Base-by-base conservation (phyloP, 139 green algal species). In the Mesotaenium endlicherianum region DNA sequence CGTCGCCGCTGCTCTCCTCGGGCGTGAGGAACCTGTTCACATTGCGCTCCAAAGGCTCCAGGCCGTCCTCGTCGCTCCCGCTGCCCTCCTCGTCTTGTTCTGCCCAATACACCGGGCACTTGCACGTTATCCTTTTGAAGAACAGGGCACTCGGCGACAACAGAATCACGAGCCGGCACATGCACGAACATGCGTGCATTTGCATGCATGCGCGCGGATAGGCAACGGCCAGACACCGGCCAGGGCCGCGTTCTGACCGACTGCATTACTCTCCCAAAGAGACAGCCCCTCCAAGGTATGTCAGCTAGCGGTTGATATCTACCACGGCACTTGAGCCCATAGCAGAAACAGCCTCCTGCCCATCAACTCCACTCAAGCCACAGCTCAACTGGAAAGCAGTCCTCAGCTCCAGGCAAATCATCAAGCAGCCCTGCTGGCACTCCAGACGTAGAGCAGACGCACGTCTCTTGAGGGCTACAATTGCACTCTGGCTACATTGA, bases 41-140 rank as follows among this genome's bases (percentile, higher is more conserved):
- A 44, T 75, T 75, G 14, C 34, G 64, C 64, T 26, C 64, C 14
- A 75, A 17, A 44, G 17, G 64, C 16, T 31, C 17, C 30, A 75
- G 17, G 64, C 64, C 64, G 17, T 75, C 64, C 64, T 75, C 64
- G 41, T 72, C 11, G 20, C 11, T 78, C 16, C 70, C 70, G 70
- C 70, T 64, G 20, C 34, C 70, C 17, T 82, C 74, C 43, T 16
- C 74, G 36, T 82, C 44, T 58, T 75, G 16, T 75, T 20, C 36
- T 75, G 67, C 16, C 16, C 16, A 75, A 44, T 75, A 16, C 16
- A 50, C 16, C 67, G 17, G 31, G 31, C 34, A 68, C 26, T 64
- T 64, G 20, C 26, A 34, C 26, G 20, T 64, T 64, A 20, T 64
- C 26, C 26, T 26, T 64, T 64, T 64, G 20, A 34, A 34, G 26